phyloP scores from a whole-genome alignment of 2,329 filamentous ascomycete species.

The Fusarium zealandicum region DNA sequence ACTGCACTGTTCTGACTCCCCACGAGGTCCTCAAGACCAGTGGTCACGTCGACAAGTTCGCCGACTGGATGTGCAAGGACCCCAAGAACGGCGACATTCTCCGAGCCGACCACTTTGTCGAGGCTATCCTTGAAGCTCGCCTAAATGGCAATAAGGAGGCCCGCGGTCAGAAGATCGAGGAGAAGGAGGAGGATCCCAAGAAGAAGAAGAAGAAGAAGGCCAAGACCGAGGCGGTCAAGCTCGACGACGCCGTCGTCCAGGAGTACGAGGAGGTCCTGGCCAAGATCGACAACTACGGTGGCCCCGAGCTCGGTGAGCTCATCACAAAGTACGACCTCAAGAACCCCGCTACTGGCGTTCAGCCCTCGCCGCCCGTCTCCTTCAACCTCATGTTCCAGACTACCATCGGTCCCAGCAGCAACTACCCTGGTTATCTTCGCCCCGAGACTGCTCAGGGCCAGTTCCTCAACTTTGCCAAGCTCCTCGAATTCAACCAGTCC shows the following conservation, averaged over 20 bases:
- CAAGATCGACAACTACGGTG: slow-evolving; percentile 93
- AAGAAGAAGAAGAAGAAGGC: slow-evolving; percentile 96
- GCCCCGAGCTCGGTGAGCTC: slow-evolving; percentile 82
- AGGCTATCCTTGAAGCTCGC: slow-evolving; percentile 87
- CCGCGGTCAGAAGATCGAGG: slow-evolving; percentile 80
- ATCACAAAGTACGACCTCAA: slow-evolving; percentile 92
- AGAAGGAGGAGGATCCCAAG: slow-evolving; percentile 73
- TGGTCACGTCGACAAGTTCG: slow-evolving; percentile 97
- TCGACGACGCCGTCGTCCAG: slow-evolving; percentile 83
- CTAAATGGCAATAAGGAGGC: slow-evolving; percentile 93
- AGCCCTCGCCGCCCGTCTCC: slow-evolving; percentile 80
- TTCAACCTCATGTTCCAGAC: slow-evolving; percentile 99
- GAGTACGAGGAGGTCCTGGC: slow-evolving; percentile 94
- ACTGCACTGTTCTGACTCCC: slow-evolving; percentile 93
- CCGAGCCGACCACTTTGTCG: slow-evolving; percentile 93
- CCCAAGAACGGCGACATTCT: slow-evolving; percentile 97
- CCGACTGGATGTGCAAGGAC: slow-evolving; percentile 99
- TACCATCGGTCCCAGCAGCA: slow-evolving; percentile 89
- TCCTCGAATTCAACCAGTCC: slow-evolving; percentile 95
- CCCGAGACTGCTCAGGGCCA: slow-evolving; percentile 98
- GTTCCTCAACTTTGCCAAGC: slow-evolving; percentile 95
- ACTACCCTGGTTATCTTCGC: slow-evolving; percentile 82
- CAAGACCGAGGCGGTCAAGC: slow-evolving; percentile 78
- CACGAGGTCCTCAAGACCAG: slow-evolving; percentile 93
- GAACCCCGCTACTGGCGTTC: slow-evolving; percentile 81